Evolutionary conservation across 805 yeast genomes (phyloP), one percentile per base, ranked within the genome.

Genomic region (Kazachstania psychrophila): DNA sequence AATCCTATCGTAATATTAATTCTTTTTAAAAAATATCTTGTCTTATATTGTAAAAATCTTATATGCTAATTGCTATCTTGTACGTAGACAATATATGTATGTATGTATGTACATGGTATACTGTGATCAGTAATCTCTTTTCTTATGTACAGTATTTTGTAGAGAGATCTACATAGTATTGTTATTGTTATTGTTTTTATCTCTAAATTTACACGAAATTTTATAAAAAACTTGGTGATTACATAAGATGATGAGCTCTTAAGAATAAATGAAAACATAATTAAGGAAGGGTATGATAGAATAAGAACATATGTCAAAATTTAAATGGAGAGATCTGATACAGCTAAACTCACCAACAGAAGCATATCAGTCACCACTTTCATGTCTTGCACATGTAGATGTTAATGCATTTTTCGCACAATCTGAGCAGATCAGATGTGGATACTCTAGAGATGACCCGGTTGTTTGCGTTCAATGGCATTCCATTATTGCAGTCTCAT

Each of bases 401-500:
- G 72, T 86, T 49, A 94, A 92, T 61, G 96, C 97, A 10, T 92
- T 88, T 58, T 92, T 83, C 60, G 95, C 98, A 0, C 98, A 92
- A 54, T 92, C 80, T 22, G 96, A 92, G 51, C 89, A 81, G 46
- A 64, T 84, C 5, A 61, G 96, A 28, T 66, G 85, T 13, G 79
- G 79, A 0, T 60, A 80, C 12, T 59, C 77, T 2, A 64, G 63
- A 2, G 73, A 76, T 2, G 88, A 77, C 43, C 96, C 98, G 0
- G 80, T 92, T 2, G 96, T 87, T 0, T 88, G 96, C 56, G 85
- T 86, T 4, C 98, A 92, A 52, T 92, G 98, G 98, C 68, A 70
- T 33, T 70, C 88, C 0, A 62, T 92, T 3, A 89, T 92, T 40
- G 98, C 98, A 0, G 94, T 92, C 0, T 75, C 83, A 2, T 85